Base-by-base conservation (phyloP, 2,329 filamentous ascomycete species). In the Hypoxylon sp. region DNA sequence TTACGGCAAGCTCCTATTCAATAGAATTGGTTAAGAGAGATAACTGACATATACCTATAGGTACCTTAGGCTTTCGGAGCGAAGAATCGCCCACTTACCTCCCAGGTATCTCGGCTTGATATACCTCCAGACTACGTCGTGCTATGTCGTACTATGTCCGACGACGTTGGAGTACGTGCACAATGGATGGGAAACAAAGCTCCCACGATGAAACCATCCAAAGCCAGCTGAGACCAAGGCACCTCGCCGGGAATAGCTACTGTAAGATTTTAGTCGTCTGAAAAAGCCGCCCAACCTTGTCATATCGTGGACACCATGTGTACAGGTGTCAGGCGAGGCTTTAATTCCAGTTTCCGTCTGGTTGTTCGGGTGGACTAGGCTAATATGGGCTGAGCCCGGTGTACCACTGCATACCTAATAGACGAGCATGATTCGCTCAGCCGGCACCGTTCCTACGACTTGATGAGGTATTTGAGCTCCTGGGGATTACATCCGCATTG, bases 151-250 rank as follows among this genome's bases (percentile, higher is more conserved):
- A n/a, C n/a, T 48, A 24, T 30, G 44, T 55, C 18, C 36, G 33
- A 28, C 22, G 18, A 36, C 18, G 22, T 52, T 46, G 45, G 32
- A 16, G 40, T 52, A 33, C 18, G 52, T 50, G n/a, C 18, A 14
- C 16, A 18, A 24, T 33, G 24, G 24, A 18, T 28, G 28, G 48
- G 28, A 16, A 16, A 22, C 26, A 30, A 44, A 50, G 5, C 20
- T 3, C 33, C 46, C 48, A 18, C 8, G 30, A 51, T 6, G 8
- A 51, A 46, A 7, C 14, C 11, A 50, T 36, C 16, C 40, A 28
- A 26, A 56, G n/a, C 24, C 49, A 65, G 61, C 61, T 68, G 57
- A 65, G 55, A 48, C 58, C 42, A 22, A 56, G 24, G 36, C 32
- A 50, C 14, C 36, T 61, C 33, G 32, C 40, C 40, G 12, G 16